Evolutionary conservation across 2,329 filamentous ascomycete species (phyloP).

Genomic region (Plectosphaerella sp.): DNA sequence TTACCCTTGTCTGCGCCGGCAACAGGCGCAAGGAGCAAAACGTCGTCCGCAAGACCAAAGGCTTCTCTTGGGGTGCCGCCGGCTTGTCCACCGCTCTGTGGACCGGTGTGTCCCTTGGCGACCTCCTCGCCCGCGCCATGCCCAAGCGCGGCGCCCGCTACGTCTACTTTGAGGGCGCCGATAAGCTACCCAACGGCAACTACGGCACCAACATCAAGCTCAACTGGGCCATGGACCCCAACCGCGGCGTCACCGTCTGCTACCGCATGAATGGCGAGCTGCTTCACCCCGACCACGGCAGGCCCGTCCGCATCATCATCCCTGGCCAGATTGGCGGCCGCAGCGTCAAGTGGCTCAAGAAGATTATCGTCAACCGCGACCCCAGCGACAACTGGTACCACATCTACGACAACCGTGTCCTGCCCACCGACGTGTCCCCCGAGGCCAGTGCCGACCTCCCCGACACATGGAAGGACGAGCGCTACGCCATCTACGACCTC

Average conservation of each 20-base stretch:
- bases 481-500: conserved; percentile 89
- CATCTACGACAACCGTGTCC: conserved; percentile 85
- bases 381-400: conserved; percentile 96
- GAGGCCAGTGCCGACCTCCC: conserved; percentile 71
- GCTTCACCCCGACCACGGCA: conserved; percentile 79
- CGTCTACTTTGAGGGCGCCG: conserved; percentile 87
- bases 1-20: conserved; percentile 88
- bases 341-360: conserved; percentile 90
- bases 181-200: conserved; percentile 80
- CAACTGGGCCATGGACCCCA: conserved; percentile 81
- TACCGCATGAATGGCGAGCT: conserved; percentile 87
- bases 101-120: conserved; percentile 74
- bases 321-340: conserved; percentile 89
- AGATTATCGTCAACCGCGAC: conserved; percentile 68
- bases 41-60: conserved; percentile 82
- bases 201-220: conserved; percentile 87
- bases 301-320: conserved; percentile 76
- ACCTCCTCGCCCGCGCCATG: conserved; percentile 64
- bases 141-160: conserved; percentile 70
- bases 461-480: conserved; percentile 81
- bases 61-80: conserved; percentile 89
- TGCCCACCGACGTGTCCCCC: conserved; percentile 81
- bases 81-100: conserved; percentile 84
- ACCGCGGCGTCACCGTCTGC: conserved; percentile 79
- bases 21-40: conserved; percentile 94